Evolutionary conservation across 2,329 filamentous ascomycete species (phyloP).

Genomic region (Aureobasidium sp.): DNA sequence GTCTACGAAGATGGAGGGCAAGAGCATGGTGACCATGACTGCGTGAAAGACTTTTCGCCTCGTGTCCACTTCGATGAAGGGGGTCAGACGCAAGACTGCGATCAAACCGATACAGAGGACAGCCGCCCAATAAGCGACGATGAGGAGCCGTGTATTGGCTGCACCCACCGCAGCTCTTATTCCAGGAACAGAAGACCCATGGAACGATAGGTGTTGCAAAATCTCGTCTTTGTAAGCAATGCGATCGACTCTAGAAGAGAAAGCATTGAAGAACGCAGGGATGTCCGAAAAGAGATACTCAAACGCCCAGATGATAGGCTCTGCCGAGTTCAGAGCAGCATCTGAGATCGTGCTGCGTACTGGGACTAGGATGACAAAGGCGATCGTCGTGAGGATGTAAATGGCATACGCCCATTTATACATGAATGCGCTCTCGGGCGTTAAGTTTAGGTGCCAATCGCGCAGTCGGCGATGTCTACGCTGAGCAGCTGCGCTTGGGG

Average conservation of each 20-base stretch:
- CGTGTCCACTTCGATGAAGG: slow-evolving; percentile 86
- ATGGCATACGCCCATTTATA: slow-evolving; percentile 79
- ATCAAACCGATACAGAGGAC: slow-evolving; percentile 66
- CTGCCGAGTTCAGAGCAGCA: slow-evolving; percentile 61
- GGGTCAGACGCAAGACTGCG: slow-evolving; percentile 71
- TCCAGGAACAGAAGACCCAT: slow-evolving; percentile 45
- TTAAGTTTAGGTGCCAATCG: slow-evolving; percentile 69
- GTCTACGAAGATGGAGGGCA: slow-evolving; percentile 80
- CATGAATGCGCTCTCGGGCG: slow-evolving; percentile 64
- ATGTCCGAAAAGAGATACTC: slow-evolving; percentile 83
- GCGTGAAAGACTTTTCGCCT: slow-evolving; percentile 96
- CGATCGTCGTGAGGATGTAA: slow-evolving; percentile 66
- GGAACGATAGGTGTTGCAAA: neutral
- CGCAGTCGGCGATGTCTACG: neutral
- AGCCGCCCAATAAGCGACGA: slow-evolving; percentile 65
- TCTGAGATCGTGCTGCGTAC: slow-evolving; percentile 63
- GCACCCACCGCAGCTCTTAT: slow-evolving; percentile 58
- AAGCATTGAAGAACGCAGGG: slow-evolving; percentile 39
- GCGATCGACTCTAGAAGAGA: slow-evolving; percentile 20
- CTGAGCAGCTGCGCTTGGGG: neutral
- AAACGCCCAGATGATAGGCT: slow-evolving; percentile 88
- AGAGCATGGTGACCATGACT: slow-evolving; percentile 94
- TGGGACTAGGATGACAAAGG: slow-evolving; percentile 60
- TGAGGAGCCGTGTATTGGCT: slow-evolving; percentile 72
- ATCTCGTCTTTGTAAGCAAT: slow-evolving; percentile 16